phyloP scores from a whole-genome alignment of 257 asterid genomes.

The Thymus mandschuricus region DNA sequence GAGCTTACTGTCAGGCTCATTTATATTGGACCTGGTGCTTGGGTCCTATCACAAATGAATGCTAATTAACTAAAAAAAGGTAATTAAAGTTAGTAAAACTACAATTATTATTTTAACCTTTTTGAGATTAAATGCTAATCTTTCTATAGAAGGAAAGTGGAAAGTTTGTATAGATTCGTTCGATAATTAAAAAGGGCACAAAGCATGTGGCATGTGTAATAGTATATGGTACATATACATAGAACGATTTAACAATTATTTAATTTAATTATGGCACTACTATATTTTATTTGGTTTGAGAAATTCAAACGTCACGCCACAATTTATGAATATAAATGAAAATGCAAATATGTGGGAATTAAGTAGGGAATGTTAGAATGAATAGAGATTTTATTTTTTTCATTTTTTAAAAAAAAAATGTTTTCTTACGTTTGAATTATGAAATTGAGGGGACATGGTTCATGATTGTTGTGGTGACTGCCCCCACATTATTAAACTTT shows the following conservation, averaged over 20 bases:
- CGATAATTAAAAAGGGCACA: background rate
- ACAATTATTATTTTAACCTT: too few relatives aligned
- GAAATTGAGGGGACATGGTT: background rate
- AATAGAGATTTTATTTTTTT: background rate
- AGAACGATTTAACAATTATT: background rate
- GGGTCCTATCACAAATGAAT: too few relatives aligned
- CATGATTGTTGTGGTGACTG: background rate
- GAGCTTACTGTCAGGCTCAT: too few relatives aligned
- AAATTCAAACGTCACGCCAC: slow-evolving; percentile 6
- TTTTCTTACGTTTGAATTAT: background rate
- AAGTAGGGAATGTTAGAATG: background rate
- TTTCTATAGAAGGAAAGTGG: background rate
- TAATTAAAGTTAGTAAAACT: too few relatives aligned
- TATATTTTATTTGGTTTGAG: background rate
- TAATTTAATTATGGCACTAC: background rate
- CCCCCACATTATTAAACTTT: background rate
- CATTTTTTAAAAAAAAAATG: too few relatives aligned
- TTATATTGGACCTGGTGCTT: too few relatives aligned
- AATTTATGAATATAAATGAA: background rate
- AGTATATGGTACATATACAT: background rate
- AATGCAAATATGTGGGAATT: background rate
- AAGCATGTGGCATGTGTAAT: background rate
- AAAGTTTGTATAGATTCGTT: background rate
- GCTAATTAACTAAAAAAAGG: too few relatives aligned
- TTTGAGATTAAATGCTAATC: background rate